Percentiles rank a stretch among this genome's conserved stretches.
phyloP scores from a whole-genome alignment of 306 rosid genomes.

The Geum urbanum region DNA sequence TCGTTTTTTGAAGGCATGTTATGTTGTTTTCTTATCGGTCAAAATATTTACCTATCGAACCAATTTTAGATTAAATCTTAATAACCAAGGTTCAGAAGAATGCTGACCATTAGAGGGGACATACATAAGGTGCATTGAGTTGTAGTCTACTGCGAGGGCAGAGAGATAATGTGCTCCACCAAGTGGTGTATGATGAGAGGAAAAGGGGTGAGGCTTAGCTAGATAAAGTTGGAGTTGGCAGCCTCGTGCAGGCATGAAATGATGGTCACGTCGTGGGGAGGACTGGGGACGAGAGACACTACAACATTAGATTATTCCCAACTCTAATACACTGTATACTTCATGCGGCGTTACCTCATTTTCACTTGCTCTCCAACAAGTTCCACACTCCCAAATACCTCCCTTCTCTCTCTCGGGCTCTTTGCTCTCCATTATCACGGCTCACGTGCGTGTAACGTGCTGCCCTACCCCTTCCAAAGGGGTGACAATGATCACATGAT shows the following conservation, averaged over 20 bases:
- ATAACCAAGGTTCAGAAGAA: no score
- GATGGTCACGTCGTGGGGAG: slow-evolving; percentile 29
- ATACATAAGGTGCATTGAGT: background rate
- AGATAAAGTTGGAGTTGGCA: slow-evolving; percentile 15
- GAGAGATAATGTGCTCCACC: background rate
- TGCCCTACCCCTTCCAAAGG: background rate
- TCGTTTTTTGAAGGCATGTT: no score
- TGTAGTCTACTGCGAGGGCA: background rate
- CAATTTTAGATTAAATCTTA: background rate
- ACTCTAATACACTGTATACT: background rate
- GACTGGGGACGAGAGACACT: background rate
- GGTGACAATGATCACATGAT: slow-evolving; percentile 13
- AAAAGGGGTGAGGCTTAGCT: background rate
- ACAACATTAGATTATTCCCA: slow-evolving; percentile 1
- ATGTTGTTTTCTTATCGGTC: no score
- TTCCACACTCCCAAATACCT: slow-evolving; percentile 9
- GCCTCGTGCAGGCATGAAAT: slow-evolving; percentile 26
- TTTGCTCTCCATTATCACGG: background rate
- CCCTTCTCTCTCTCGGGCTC: background rate
- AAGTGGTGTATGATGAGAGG: background rate
- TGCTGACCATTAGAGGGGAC: no score
- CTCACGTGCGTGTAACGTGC: slow-evolving; percentile 30
- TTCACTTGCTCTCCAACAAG: slow-evolving; percentile 4
- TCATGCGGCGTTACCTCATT: background rate
- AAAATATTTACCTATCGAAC: background rate